Percentiles rank a stretch among this genome's conserved stretches.
Evolutionary conservation across 805 yeast genomes (phyloP).

Genomic region (Candida sakaeoensis): DNA sequence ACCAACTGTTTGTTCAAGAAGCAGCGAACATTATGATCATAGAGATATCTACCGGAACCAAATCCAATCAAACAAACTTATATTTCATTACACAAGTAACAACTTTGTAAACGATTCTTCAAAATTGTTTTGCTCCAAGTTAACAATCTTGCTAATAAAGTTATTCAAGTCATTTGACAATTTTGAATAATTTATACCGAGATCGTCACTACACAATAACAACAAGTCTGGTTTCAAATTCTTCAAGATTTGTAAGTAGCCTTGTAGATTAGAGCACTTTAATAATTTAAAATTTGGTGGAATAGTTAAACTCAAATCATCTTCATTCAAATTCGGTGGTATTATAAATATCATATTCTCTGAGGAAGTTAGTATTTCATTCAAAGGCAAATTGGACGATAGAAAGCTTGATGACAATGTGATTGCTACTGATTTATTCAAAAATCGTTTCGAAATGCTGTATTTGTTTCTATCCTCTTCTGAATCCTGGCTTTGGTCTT

Average conservation of each 20-base stretch:
- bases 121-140: constrained; percentile 16
- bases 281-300: constrained; percentile 34
- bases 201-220: constrained; percentile 39
- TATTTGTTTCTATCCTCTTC: constrained; percentile 2
- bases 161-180: constrained; percentile 33
- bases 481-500: constrained; percentile 3
- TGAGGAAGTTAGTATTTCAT: constrained; percentile 31
- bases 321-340: constrained; percentile 40
- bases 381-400: constrained; percentile 32
- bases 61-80: no score
- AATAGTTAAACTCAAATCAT: constrained; percentile 26
- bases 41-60: no score
- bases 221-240: constrained; percentile 40
- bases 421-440: constrained; percentile 35
- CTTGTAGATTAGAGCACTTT: constrained; percentile 36
- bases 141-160: constrained; percentile 35
- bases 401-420: constrained; percentile 41
- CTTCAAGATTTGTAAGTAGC: constrained; percentile 36
- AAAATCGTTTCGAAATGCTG: constrained; percentile 15
- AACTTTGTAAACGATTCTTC: constrained; percentile 3
- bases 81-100: not conserved
- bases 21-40: no score
- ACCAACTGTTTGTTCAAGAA: no score
- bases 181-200: constrained; percentile 27
- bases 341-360: constrained; percentile 42